Base-by-base conservation (phyloP, 805 yeast genomes). In the Metschnikowia gelsemii region DNA sequence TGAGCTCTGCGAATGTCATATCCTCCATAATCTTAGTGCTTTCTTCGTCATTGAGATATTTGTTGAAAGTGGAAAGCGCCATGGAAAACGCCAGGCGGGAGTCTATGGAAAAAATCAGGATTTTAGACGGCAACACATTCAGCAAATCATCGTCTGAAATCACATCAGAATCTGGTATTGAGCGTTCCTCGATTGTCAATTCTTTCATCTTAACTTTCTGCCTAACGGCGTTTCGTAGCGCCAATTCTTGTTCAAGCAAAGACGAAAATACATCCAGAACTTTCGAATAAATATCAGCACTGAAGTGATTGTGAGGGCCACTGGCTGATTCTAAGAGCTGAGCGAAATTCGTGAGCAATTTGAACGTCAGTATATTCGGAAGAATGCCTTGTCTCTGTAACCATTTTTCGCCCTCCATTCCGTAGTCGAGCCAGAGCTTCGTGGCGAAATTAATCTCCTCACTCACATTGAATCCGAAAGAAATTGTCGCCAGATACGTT, bases 371-470 rank as follows among this genome's bases (percentile, higher is more conserved):
- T 37, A 84, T 75, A 31, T 65, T 66, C 0, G 87, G 85, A 2
- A 78, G 32, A 1, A 78, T 50, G 0, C 66, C 61, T 45, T 79
- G 79, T 14, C 65, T 62, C 3, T 57, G 44, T 12, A 79, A 51
- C 84, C 84, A 81, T 22, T 59, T 52, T 28, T 74, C 77, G 0
- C 78, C 78, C 24, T 72, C 76, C 2, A 66, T 14, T 0, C 79
- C 74, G 38, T 68, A 58, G 3, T 66, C 59, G 8, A 83, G 52
- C 89, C 90, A 84, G 7, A 69, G 59, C 8, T 57, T 49, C 1
- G 84, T 70, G 1, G 85, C 84, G 64, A 82, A 75, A 40, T 73
- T 71, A 2, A 75, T 77, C 25, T 72, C 68, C 57, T 84, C 86
- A 38, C 76, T 72, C 5, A 82, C 57, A 30, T 72, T 71, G 37